Percentiles rank a stretch among this genome's conserved stretches.
phyloP scores from a whole-genome alignment of 179 eudicot genomes.

The Vitellaria paradoxa region DNA sequence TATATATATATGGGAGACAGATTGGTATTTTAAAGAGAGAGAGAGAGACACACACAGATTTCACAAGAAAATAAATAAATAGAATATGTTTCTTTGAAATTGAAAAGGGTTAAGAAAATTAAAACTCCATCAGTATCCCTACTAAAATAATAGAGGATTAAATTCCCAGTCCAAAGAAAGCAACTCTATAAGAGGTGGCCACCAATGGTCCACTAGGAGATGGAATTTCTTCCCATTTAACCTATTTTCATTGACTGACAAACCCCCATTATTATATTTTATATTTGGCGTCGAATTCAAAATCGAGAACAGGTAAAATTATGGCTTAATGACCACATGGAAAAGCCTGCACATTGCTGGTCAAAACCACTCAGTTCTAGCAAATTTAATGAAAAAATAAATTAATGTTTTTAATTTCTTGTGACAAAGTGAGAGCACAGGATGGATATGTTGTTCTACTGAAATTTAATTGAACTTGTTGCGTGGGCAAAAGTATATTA shows the following conservation, averaged over 20 bases:
- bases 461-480: background rate
- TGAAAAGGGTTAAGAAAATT: background rate
- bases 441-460: background rate
- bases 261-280: background rate
- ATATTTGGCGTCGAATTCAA: background rate
- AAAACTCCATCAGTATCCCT: background rate
- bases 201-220: background rate
- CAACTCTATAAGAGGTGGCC: background rate
- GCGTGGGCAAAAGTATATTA: constrained; percentile 4
- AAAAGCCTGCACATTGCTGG: no score
- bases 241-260: background rate
- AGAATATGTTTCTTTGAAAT: no score
- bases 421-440: background rate
- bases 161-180: no score
- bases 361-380: background rate
- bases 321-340: background rate
- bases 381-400: background rate
- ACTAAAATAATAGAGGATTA: background rate
- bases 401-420: background rate
- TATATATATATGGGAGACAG: background rate
- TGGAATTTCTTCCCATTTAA: background rate
- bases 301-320: background rate
- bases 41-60: background rate
- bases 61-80: background rate
- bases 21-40: no score